Evolutionary conservation across 2,329 filamentous ascomycete species (phyloP).

Genomic region (Lecanoromycetidae sp.): DNA sequence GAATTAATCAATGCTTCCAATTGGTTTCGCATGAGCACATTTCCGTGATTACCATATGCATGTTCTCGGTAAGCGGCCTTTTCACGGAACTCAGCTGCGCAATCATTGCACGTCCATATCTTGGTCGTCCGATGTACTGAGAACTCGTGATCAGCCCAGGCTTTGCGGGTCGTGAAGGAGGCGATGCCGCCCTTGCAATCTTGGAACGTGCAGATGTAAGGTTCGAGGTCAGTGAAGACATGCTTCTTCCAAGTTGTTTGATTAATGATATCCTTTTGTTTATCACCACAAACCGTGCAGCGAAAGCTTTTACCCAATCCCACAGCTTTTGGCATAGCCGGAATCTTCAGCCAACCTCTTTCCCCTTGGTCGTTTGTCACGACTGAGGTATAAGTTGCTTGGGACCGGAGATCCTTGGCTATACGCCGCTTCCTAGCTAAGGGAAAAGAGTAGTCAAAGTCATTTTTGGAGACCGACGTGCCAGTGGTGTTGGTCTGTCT

Average conservation of each 20-base stretch:
- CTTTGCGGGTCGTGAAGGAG: constrained; percentile 6
- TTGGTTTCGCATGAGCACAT: not conserved
- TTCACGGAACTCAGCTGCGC: not conserved
- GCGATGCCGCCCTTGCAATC: constrained; percentile 2
- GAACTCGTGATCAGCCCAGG: constrained; percentile 17
- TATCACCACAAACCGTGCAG: constrained; percentile 13
- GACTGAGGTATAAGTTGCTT: constrained; percentile 12
- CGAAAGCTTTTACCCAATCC: constrained; percentile 5
- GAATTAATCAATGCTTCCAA: not conserved
- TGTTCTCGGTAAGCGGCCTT: not conserved
- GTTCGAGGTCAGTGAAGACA: constrained; percentile 17
- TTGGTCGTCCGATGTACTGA: constrained; percentile 6
- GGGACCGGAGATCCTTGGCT: not conserved
- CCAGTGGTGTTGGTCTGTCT: not conserved
- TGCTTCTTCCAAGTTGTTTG: constrained; percentile 18
- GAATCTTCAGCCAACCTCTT: constrained; percentile 1
- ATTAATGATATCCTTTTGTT: constrained; percentile 5
- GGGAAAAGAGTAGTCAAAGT: not conserved
- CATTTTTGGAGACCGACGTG: not conserved
- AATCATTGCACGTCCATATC: not conserved
- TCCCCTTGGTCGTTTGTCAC: not conserved
- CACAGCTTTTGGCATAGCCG: constrained; percentile 6
- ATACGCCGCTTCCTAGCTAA: not conserved
- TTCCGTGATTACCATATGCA: not conserved
- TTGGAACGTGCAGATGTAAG: constrained; percentile 18